Percentiles rank a stretch among this genome's conserved stretches.
These are phyloP conservation scores for Pulveroboletus sp. DNA, from an alignment of 768 basidiomycete species.

Conservation along the genomic window DNA sequence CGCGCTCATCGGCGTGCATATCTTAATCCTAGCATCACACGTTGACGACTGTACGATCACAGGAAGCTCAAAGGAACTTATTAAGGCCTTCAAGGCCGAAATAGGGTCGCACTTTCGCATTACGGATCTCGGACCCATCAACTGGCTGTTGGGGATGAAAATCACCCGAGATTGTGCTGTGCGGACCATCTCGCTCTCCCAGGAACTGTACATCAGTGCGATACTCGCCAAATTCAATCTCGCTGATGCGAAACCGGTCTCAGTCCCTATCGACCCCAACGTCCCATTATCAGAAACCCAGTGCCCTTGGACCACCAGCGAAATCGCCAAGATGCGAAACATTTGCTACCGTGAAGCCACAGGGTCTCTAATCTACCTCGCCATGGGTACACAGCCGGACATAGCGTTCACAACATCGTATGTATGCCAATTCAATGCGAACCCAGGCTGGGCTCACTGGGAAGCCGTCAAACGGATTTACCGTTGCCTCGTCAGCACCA, in stretches of 20 bases:
- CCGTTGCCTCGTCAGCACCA: no score
- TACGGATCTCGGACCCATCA: background rate
- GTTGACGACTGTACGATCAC: conserved; percentile 5
- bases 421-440: no score
- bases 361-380: background rate
- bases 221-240: background rate
- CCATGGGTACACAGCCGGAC: background rate
- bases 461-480: no score
- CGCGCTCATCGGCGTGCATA: background rate
- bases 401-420: background rate
- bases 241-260: background rate
- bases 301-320: background rate
- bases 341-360: background rate
- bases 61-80: background rate
- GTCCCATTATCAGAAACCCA: background rate
- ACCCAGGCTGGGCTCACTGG: no score
- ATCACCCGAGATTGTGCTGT: background rate
- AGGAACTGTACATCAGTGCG: background rate
- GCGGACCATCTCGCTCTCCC: background rate
- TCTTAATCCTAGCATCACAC: background rate
- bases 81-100: background rate
- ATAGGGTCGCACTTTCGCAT: background rate
- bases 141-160: no score
- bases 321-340: background rate
- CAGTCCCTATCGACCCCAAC: background rate